These are phyloP conservation scores for Candida takata DNA, from an alignment of 805 yeast species.

Conservation along the genomic window DNA sequence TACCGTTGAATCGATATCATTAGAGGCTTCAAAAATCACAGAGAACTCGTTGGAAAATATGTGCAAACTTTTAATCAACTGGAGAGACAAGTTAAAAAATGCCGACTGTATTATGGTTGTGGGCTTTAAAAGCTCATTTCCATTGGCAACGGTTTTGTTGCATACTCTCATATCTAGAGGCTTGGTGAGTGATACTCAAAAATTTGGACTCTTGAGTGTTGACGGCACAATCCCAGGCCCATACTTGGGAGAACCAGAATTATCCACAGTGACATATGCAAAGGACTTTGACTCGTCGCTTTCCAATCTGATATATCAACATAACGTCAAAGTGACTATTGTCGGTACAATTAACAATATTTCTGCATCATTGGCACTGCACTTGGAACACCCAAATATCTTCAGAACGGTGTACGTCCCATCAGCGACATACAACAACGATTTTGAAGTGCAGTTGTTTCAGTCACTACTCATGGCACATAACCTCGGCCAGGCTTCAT, in stretches of 20 bases:
- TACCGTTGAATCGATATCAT: slow-evolving; percentile 24
- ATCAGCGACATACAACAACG: slow-evolving; percentile 26
- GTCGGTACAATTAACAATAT: slow-evolving; percentile 47
- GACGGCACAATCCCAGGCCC: slow-evolving; percentile 34
- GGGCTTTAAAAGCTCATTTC: slow-evolving; percentile 49
- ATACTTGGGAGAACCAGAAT: slow-evolving; percentile 29
- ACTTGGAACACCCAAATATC: slow-evolving; percentile 50
- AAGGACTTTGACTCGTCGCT: slow-evolving; percentile 1
- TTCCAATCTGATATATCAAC: slow-evolving; percentile 1
- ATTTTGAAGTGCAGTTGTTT: slow-evolving; percentile 37
- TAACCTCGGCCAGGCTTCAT: slow-evolving; percentile 42
- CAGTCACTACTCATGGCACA: slow-evolving; percentile 40
- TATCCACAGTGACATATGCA: slow-evolving; percentile 1
- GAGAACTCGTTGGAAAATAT: slow-evolving; percentile 33
- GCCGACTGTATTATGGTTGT: slow-evolving; percentile 44
- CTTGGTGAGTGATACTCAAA: slow-evolving; percentile 10
- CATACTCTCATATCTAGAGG: slow-evolving; percentile 34
- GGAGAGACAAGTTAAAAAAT: slow-evolving; percentile 40
- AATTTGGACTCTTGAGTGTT: slow-evolving; percentile 27
- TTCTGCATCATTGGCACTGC: slow-evolving; percentile 45
- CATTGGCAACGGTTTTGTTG: slow-evolving; percentile 40
- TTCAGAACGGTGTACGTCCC: slow-evolving; percentile 45
- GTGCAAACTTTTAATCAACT: slow-evolving; percentile 38
- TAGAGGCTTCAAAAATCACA: slow-evolving; percentile 28
- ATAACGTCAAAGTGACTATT: slow-evolving; percentile 6